Base-by-base conservation (phyloP, 1,284 basidiomycete species). In the Rhodotorula sp. region DNA sequence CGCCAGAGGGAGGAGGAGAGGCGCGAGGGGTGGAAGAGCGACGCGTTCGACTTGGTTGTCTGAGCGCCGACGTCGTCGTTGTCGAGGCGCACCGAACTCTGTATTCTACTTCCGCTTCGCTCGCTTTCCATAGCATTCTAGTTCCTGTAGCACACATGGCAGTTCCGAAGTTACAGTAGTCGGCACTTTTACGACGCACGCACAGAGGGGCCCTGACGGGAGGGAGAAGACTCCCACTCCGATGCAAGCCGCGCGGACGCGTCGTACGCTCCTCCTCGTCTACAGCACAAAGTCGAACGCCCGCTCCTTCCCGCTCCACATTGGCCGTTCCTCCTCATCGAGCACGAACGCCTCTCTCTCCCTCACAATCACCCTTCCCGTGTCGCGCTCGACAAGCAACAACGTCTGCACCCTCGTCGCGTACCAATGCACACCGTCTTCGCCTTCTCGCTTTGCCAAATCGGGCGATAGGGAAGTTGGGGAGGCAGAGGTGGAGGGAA, bases 11-110 rank as follows among this genome's bases (percentile, higher is more conserved):
- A 81, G 70, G 67, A 81, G 59, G 79, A 79, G 71, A 72, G 72
- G 54, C 75, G 76, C 30, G 78, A 79, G 31, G 82, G 82, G n/a
- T 83, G 82, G 82, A 78, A 79, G 69, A 75, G 70, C 9, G 76
- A 80, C 9, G 80, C 80, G 2, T 83, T 83, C 63, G 76, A 79
- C 64, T 54, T 78, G n/a, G 37, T 51, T 37, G 47, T 34, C 20
- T 53, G 59, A 61, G 37, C 20, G 28, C 26, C 37, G 8, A 13
- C 37, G 40, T 44, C 40, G 40, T 15, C 40, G 40, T 13, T 44
- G 40, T 15, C 10, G 16, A 44, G 40, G 40, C 8, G 40, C 9
- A 18, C 8, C 9, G 40, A 18, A 44, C 9, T n/a, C n/a, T n/a
- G n/a, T n/a, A n/a, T n/a, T n/a, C 40, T 44, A 44, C 40, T 44